Evolutionary conservation across 495 filamentous ascomycete species (phyloP).

Genomic region (Aspergillus egyptiacus): DNA sequence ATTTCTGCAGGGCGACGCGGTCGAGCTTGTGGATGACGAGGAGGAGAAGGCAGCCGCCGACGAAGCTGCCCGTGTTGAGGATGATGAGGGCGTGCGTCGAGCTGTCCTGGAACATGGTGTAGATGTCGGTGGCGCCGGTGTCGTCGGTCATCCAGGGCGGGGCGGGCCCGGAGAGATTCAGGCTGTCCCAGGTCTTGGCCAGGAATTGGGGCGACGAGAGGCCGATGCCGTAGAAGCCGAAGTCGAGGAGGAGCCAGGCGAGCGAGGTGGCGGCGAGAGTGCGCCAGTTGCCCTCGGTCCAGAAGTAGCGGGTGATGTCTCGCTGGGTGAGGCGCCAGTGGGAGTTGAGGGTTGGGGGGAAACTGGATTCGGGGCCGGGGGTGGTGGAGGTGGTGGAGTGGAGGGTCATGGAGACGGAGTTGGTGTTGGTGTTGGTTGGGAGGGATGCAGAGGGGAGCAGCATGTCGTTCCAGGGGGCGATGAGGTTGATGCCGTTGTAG

Average conservation of each 20-base stretch:
- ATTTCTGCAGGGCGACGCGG: slow-evolving; percentile 43
- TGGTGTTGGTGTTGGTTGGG: slow-evolving; percentile 5
- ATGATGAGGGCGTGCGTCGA: slow-evolving; percentile 37
- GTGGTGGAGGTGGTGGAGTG: slow-evolving; percentile 15
- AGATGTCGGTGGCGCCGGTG: slow-evolving; percentile 28
- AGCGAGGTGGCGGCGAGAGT: slow-evolving; percentile 44
- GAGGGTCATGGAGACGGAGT: slow-evolving; percentile 24
- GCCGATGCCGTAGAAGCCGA: slow-evolving; percentile 53
- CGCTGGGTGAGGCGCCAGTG: slow-evolving; percentile 37
- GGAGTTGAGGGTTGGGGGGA: slow-evolving; percentile 39
- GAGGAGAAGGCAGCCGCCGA: slow-evolving; percentile 42
- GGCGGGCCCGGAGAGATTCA: slow-evolving; percentile 25
- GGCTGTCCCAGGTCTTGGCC: slow-evolving; percentile 38
- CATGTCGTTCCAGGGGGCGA: slow-evolving; percentile 14
- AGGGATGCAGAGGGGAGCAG: slow-evolving; percentile 23
- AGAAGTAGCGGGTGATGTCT: slow-evolving; percentile 45
- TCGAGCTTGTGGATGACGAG: slow-evolving; percentile 41
- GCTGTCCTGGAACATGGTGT: slow-evolving; percentile 35
- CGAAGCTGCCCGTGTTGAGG: slow-evolving; percentile 41
- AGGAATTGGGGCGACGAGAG: slow-evolving; percentile 42
- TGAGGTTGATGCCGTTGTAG: slow-evolving; percentile 6
- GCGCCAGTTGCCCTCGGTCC: slow-evolving; percentile 47
- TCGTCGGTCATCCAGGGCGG: slow-evolving; percentile 38
- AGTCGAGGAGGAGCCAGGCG: slow-evolving; percentile 49
- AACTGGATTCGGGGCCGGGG: slow-evolving; percentile 19